A percentile compares a stretch with the other conserved stretches of the same genome.
Evolutionary conservation across 2,329 filamentous ascomycete species (phyloP).

Genomic region (Cladophialophora exuberans): DNA sequence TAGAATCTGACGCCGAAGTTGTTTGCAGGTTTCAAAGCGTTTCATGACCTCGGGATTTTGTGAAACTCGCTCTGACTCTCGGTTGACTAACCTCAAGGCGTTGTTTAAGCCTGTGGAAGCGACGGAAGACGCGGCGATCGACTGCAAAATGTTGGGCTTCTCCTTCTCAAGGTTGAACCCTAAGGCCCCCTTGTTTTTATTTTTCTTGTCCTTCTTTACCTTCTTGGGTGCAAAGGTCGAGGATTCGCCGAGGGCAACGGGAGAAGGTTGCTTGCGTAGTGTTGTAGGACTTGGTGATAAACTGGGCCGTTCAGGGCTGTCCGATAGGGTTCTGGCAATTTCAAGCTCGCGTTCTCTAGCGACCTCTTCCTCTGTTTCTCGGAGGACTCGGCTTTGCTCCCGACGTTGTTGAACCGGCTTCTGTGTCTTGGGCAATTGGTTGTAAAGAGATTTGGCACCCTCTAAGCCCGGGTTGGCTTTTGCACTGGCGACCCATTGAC

Average conservation of each 20-base stretch:
- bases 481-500: slow-evolving; percentile 81
- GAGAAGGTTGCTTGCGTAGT: slow-evolving; percentile 27
- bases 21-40: slow-evolving; percentile 85
- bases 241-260: slow-evolving; percentile 28
- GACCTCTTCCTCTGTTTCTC: slow-evolving; percentile 74
- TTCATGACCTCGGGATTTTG: slow-evolving; percentile 75
- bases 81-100: slow-evolving; percentile 84
- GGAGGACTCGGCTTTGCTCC: slow-evolving; percentile 79
- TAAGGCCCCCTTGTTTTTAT: slow-evolving; percentile 58
- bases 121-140: slow-evolving; percentile 87
- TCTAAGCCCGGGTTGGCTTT: slow-evolving; percentile 79
- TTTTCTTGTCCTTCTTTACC: slow-evolving; percentile 46
- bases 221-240: slow-evolving; percentile 31
- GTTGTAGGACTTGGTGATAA: slow-evolving; percentile 26
- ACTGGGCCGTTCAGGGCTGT: slow-evolving; percentile 19
- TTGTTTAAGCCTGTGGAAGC: slow-evolving; percentile 91
- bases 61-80: slow-evolving; percentile 84
- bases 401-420: slow-evolving; percentile 66
- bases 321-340: slow-evolving; percentile 21
- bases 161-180: slow-evolving; percentile 83
- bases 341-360: slow-evolving; percentile 54
- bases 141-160: slow-evolving; percentile 80
- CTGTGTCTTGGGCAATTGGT: slow-evolving; percentile 68
- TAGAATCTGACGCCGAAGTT: slow-evolving; percentile 78
- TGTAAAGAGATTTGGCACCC: slow-evolving; percentile 77